Evolutionary conservation across 1,139 yeast species (phyloP), one percentile per base, ranked within the genome.

Genomic region (Yamadazyma triangularis): DNA sequence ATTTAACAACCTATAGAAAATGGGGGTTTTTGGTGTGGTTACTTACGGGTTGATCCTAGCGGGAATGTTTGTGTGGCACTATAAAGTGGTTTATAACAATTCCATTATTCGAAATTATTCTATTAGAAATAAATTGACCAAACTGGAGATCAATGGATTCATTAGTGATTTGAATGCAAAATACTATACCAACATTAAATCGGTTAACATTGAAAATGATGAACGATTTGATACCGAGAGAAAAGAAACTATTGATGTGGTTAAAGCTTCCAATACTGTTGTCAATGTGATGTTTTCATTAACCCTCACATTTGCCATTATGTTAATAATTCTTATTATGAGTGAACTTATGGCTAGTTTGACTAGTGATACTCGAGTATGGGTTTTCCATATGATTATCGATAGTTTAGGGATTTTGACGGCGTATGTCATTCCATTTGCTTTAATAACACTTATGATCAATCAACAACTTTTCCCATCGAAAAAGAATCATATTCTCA

Each of bases 251-350:
- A n/a, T n/a, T n/a, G n/a, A n/a, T n/a, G n/a, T n/a, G n/a, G n/a
- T n/a, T n/a, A n/a, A n/a, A n/a, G n/a, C n/a, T n/a, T n/a, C n/a
- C n/a, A 18, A 18, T 9, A 7, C 9, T 18, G 9, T 18, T 7
- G 20, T 9, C 20, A 9, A 6, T 9, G 20, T 18, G 6, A n/a
- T n/a, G n/a, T 18, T 18, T 18, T 18, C 20, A 18, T 7, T 18
- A 18, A 18, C 20, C 20, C 8, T 18, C 20, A 9, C 8, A 6
- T 18, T 18, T 18, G 6, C 20, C 6, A 41, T 58, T 5, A 56
- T 56, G 36, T 44, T 67, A 24, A 57, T 62, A 8, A 39, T 60
- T 3, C 45, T 67, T 13, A 60, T 68, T 49, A 51, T 67, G 56
- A 53, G 64, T 36, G 72, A 67, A 40, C 52, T 68, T 34, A 50